These are phyloP conservation scores for Penicillium sp. DNA, from an alignment of 2,329 filamentous ascomycete genomes.

Conservation along the genomic window DNA sequence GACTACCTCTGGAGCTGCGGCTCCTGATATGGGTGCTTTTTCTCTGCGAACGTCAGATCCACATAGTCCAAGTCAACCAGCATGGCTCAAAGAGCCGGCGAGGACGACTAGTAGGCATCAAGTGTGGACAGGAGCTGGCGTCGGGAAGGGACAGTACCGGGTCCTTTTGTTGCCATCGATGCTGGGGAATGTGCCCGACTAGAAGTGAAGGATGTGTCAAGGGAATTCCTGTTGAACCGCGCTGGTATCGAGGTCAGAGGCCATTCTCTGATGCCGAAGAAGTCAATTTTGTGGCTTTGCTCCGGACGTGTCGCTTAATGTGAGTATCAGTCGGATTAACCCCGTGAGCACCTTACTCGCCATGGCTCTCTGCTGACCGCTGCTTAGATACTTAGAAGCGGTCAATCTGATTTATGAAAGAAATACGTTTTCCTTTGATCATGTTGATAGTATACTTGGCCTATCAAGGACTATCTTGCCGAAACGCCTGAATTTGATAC, in stretches of 20 bases:
- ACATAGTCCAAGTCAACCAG: background rate
- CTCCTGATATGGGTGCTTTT: background rate
- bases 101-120: background rate
- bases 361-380: no score
- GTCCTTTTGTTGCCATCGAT: background rate
- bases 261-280: background rate
- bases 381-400: conserved; percentile 3
- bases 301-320: conserved; percentile 2
- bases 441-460: conserved; percentile 2
- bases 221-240: background rate
- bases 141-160: background rate
- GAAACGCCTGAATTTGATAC: background rate
- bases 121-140: background rate
- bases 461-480: background rate
- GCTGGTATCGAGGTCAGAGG: background rate
- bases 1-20: background rate
- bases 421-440: conserved; percentile 1
- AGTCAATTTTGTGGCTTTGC: conserved; percentile 1
- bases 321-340: conserved; percentile 3
- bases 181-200: background rate
- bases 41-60: background rate
- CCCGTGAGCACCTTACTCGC: no score
- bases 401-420: conserved; percentile 1
- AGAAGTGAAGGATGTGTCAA: no score
- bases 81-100: background rate